These are phyloP conservation scores for Cyberlindnera saturnus DNA, from an alignment of 805 yeast genomes.

Conservation along the genomic window DNA sequence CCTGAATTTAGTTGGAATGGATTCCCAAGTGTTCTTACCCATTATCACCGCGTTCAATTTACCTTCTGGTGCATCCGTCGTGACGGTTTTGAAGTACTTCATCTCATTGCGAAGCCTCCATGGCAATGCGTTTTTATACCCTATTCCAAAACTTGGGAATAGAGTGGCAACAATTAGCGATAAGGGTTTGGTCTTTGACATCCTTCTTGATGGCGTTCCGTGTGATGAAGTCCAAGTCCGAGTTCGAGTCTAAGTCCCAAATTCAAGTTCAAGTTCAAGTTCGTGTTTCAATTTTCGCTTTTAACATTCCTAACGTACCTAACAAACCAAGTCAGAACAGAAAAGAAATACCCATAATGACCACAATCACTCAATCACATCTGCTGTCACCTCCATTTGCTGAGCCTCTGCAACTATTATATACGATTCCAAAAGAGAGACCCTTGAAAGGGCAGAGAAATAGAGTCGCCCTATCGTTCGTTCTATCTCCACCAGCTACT, in stretches of 20 bases:
- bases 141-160: conserved; percentile 77
- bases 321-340: too few relatives aligned
- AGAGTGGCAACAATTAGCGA: conserved; percentile 83
- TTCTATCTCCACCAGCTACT: conserved; percentile 3
- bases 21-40: conserved; percentile 97
- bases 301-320: too few relatives aligned
- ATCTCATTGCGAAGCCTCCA: conserved; percentile 85
- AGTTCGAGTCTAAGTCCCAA: too few relatives aligned
- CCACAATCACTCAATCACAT: conserved; percentile 6
- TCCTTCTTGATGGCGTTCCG: background rate
- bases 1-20: conserved; percentile 78
- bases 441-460: conserved; percentile 4
- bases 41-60: conserved; percentile 71
- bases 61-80: conserved; percentile 34
- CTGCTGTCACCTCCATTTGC: conserved; percentile 10
- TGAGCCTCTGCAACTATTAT: conserved; percentile 8
- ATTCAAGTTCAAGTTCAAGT: too few relatives aligned
- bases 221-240: background rate
- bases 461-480: conserved; percentile 9
- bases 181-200: conserved; percentile 28
- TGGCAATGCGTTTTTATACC: conserved; percentile 73
- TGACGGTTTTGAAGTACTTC: conserved; percentile 75
- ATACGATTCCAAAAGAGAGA: conserved; percentile 9
- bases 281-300: too few relatives aligned
- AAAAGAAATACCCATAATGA: background rate